Evolutionary conservation across 2,329 filamentous ascomycete species (phyloP).

Genomic region (Aspergillus arachidicola): DNA sequence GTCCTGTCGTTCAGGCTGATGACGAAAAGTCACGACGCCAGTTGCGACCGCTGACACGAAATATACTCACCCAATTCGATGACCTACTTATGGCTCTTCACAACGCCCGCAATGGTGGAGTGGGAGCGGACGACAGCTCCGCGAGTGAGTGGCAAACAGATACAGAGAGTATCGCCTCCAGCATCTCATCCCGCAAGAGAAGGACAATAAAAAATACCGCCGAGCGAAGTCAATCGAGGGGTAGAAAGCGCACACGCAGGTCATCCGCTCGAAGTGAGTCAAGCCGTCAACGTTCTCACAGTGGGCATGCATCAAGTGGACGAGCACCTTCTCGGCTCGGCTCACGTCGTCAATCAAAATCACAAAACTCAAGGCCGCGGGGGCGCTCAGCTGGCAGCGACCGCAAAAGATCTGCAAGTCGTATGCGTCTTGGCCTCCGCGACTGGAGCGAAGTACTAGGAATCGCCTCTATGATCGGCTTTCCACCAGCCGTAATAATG

Average conservation of each 20-base stretch:
- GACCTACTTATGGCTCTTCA: slow-evolving; percentile 70
- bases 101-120: slow-evolving; percentile 61
- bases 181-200: slow-evolving; percentile 14
- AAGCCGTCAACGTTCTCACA: slow-evolving; percentile 13
- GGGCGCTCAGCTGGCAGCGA: slow-evolving; percentile 20
- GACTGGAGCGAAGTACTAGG: slow-evolving; percentile 88
- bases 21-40: slow-evolving; percentile 68
- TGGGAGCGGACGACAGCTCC: slow-evolving; percentile 27
- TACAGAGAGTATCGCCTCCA: slow-evolving; percentile 28
- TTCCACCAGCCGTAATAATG: slow-evolving; percentile 65
- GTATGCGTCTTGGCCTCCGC: slow-evolving; percentile 47
- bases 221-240: slow-evolving; percentile 24
- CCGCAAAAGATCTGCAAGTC: slow-evolving; percentile 11
- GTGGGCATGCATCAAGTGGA: slow-evolving; percentile 11
- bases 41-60: slow-evolving; percentile 69
- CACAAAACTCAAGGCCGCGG: slow-evolving; percentile 15
- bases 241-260: slow-evolving; percentile 26
- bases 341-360: slow-evolving; percentile 11
- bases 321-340: slow-evolving; percentile 1
- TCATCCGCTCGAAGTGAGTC: slow-evolving; percentile 12
- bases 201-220: slow-evolving; percentile 2
- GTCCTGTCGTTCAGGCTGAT: slow-evolving; percentile 65
- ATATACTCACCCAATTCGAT: slow-evolving; percentile 72
- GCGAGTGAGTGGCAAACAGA: slow-evolving; percentile 33
- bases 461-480: slow-evolving; percentile 73